Base-by-base conservation (phyloP, 148 eudicot species). In the Tetragonia tetragonoides region DNA sequence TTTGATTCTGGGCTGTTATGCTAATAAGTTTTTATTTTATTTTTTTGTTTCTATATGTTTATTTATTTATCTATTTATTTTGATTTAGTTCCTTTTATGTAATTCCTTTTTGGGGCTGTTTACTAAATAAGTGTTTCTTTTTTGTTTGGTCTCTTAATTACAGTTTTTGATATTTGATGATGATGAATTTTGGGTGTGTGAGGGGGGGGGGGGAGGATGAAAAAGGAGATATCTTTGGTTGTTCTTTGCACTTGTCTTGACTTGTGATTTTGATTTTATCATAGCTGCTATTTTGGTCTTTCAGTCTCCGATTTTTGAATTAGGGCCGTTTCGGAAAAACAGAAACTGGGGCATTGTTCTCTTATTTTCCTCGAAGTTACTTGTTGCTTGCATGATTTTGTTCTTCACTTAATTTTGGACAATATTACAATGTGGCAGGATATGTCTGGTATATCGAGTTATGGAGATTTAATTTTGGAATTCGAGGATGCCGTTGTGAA, bases 401-500 rank as follows among this genome's bases (percentile, higher is more conserved):
- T 5, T 62, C 47, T 6, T 72, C 54, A n/a, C 37, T 57, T 63
- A 47, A 47, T 63, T 49, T 17, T 28, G 49, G 68, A 6, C 53
- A 60, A 40, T 62, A 38, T 34, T 4, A 47, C 24, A 65, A 64
- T 42, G 42, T 66, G 78, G 80, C 87, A 93, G 99, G 89, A 87
- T 77, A 77, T 70, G 66, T 11, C 79, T 70, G 87, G 78, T 14
- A 78, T 77, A 38, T 82, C 90, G 37, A 89, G 84, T 84, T 87
- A 86, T 73, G 88, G 91, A 49, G 91, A 93, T 81, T 78, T 93
- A 84, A 83, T 96, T 80, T 66, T 86, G 87, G 95, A 92, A 81
- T 92, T 93, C 82, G 91, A 92, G 86, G 97, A 89, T 85, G 97
- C 98, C 16, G 77, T 96, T 78, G 83, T 80, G 44, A 82, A 84